Base-by-base conservation (phyloP, 2,329 filamentous ascomycete species). In the Hysterium pulicare region DNA sequence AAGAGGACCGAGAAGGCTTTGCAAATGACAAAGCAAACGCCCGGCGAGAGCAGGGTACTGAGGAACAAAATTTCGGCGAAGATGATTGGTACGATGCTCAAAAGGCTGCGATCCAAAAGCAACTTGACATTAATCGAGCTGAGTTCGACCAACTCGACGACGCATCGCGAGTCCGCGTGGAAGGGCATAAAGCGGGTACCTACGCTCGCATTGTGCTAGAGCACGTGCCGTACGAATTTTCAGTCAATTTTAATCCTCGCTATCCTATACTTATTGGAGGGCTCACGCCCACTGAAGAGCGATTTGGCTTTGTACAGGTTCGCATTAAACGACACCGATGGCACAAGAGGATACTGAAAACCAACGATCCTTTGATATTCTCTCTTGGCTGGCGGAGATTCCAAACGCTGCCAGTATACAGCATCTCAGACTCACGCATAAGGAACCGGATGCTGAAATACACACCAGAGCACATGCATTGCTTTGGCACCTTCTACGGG, bases 271-370 rank as follows among this genome's bases (percentile, higher is more conserved):
- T 98, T 39, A 78, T 97, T 23, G 93, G 93, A 39, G 94, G 93
- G n/a, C 76, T 98, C 30, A 86, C 89, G 9, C 80, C 93, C 6
- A 96, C 91, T 0, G 93, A 98, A 68, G 90, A 97, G 66, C 83
- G 94, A 38, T 96, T 95, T 64, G 94, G 93, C 7, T 97, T 87
- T 62, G 84, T 97, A 7, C 93, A 98, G 68, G 84, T 96, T 44
- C 83, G 94, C 38, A 95, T 98, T 74, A 98, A 98, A 78, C 81
- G 90, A 41, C 93, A 98, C 67, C 79, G 93, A 53, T 98, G 94
- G 94, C 93, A 98, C 73, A 96, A 96, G 79, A 95, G 93, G 75
- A 97, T 97, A 55, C 77, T 98, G 53, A 98, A 98, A 75, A 97
- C 90, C 24, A 95, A 95, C 63, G 93, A 98, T 61, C 94, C 93